Evolutionary conservation across 2,329 filamentous ascomycete genomes (phyloP), one percentile per base, ranked within the genome.

Genomic region (Penicillium olsonii): DNA sequence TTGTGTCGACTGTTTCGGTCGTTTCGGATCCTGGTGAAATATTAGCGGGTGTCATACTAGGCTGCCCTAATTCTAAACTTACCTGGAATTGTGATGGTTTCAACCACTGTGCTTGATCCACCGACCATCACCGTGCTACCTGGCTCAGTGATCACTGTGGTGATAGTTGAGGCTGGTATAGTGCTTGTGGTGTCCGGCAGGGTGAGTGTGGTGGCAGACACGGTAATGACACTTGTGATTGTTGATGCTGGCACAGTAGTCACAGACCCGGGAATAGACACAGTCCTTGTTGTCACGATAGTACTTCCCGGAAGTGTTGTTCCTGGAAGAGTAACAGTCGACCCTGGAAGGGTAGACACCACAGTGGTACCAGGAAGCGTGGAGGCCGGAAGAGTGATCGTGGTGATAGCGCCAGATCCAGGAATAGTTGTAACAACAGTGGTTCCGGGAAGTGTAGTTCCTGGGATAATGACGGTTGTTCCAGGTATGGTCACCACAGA

Each of bases 231-330:
- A 20, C 42, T 51, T 5, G 51, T 54, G 24, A 48, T 29, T 10
- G 45, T 56, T 6, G 29, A 31, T 26, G 42, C 45, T 26, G 49
- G 37, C 33, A 53, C 33, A n/a, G 50, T 48, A n/a, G 45, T 48
- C 8, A 45, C 20, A 19, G 38, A 40, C 4, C 33, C 27, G 14
- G 45, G 31, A 9, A 35, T 7, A 9, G 45, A 42, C 18, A 29
- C 34, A 11, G 45, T 49, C 14, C 11, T 40, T 3, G 43, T 33
- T 17, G 35, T 20, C 14, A 48, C n/a, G 8, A 39, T 14, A 1
- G 48, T 51, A n/a, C 18, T 34, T 14, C 29, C 29, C 12, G 29
- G 29, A 27, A 53, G 12, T 5, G 42, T 53, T 5, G 38, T 35
- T 15, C 37, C 33, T 38, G 48, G 37, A 0, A 41, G 14, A 20